phyloP scores from a whole-genome alignment of 2,329 filamentous ascomycete species.

The Aspergillus thermomutatus region DNA sequence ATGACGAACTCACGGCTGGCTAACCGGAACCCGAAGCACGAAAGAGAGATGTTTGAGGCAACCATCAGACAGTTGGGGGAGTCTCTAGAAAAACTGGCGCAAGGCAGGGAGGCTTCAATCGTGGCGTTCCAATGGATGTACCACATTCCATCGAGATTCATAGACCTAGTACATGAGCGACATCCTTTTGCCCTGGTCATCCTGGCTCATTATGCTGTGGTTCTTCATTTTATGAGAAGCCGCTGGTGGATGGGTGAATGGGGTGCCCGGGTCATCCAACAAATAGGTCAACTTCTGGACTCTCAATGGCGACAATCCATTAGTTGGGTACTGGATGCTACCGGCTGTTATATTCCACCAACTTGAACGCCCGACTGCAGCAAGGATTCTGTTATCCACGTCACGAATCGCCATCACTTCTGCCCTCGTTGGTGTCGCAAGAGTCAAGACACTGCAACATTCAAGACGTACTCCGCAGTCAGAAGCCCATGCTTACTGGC shows the following conservation, averaged over 20 bases:
- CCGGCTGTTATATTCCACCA: slow-evolving; percentile 25
- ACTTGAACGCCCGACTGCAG: slow-evolving; percentile 5
- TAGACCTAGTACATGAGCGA: slow-evolving; percentile 40
- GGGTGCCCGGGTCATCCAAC: slow-evolving; percentile 62
- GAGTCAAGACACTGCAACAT: background rate
- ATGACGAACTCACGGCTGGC: slow-evolving; percentile 24
- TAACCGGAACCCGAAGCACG: slow-evolving; percentile 19
- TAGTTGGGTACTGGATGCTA: slow-evolving; percentile 34
- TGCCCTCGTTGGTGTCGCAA: background rate
- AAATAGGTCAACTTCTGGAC: slow-evolving; percentile 43
- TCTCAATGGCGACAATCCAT: slow-evolving; percentile 27
- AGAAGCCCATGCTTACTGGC: background rate
- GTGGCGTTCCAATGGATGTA: slow-evolving; percentile 57
- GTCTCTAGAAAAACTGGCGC: slow-evolving; percentile 27
- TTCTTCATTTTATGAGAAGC: slow-evolving; percentile 57
- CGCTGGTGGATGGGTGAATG: slow-evolving; percentile 71
- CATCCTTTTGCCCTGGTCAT: slow-evolving; percentile 42
- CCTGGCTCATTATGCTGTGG: slow-evolving; percentile 43
- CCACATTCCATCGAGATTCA: slow-evolving; percentile 59
- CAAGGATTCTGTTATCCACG: background rate
- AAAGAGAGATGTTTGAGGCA: slow-evolving; percentile 23
- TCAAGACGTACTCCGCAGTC: background rate
- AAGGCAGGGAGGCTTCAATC: slow-evolving; percentile 27
- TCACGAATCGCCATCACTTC: background rate
- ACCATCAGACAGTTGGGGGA: slow-evolving; percentile 26